Evolutionary conservation across 2,329 filamentous ascomycete species (phyloP).

Genomic region (Botryotinia convoluta): DNA sequence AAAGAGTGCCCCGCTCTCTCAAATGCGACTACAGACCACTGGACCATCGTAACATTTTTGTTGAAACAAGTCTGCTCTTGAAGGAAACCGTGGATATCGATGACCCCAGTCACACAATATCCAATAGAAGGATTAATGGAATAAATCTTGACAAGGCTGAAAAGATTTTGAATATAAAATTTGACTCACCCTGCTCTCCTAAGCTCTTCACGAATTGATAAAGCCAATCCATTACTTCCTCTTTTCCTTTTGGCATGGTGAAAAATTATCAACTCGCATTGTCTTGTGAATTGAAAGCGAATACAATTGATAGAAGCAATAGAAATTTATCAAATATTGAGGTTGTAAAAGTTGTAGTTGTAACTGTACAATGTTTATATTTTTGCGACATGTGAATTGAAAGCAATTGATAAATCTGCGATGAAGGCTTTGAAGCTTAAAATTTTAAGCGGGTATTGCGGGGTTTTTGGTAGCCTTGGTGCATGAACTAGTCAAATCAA

Average conservation of each 20-base stretch:
- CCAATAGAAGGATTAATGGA: neutral
- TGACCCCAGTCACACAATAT: neutral
- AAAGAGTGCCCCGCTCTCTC: neutral
- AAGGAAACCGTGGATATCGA: neutral
- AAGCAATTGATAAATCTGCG: neutral
- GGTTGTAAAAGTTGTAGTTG: constrained; percentile 8
- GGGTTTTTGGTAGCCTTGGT: neutral
- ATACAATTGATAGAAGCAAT: neutral
- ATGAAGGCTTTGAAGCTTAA: constrained; percentile 8
- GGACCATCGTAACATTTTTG: constrained; percentile 14
- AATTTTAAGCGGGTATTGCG: constrained; percentile 15
- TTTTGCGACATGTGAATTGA: constrained; percentile 1
- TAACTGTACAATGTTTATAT: constrained; percentile 2
- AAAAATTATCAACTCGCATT: constrained; percentile 11
- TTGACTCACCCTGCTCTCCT: constrained; percentile 15
- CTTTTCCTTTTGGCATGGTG: constrained; percentile 15
- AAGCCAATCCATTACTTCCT: constrained; percentile 20
- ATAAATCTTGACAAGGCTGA: constrained; percentile 4
- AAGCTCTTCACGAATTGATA: constrained; percentile 4
- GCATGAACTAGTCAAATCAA: neutral
- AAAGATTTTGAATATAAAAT: neutral
- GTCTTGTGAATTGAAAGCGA: neutral
- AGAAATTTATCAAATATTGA: neutral
- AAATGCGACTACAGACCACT: constrained; percentile 4
- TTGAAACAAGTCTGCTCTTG: neutral